Evolutionary conservation across 352 stramenopile genomes (phyloP).

Genomic region (Pythium pyrilobum): DNA sequence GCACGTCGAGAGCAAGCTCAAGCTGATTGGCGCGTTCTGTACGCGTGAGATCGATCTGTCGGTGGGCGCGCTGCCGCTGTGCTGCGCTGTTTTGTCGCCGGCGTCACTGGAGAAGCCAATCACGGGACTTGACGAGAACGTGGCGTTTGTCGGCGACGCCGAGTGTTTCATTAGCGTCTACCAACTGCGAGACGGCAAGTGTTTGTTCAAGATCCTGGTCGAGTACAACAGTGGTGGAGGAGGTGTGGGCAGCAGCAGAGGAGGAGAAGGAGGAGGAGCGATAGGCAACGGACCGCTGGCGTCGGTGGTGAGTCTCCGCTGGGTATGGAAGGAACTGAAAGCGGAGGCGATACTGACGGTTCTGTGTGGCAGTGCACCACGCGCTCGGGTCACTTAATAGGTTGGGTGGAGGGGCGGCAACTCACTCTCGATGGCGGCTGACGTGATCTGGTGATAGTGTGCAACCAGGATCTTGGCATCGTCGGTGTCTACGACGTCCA

Average conservation of each 20-base stretch:
- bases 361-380: conserved; percentile 9
- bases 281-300: background rate
- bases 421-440: background rate
- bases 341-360: background rate
- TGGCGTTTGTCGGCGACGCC: conserved; percentile 38
- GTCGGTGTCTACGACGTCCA: conserved; percentile 11
- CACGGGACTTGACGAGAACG: conserved; percentile 17
- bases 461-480: background rate
- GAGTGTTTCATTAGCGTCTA: conserved; percentile 25
- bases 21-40: conserved; percentile 47
- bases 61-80: conserved; percentile 9
- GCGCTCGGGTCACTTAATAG: conserved; percentile 17
- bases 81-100: conserved; percentile 15
- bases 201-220: conserved; percentile 11
- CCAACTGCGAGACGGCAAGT: conserved; percentile 18
- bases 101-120: conserved; percentile 13
- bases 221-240: background rate
- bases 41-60: conserved; percentile 27
- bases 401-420: background rate
- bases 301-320: background rate
- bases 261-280: no score
- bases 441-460: background rate
- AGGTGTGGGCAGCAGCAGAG: no score
- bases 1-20: conserved; percentile 39
- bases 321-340: background rate